Conservation (phyloP, 148 eudicot genomes). For the Diospyros lotus region DNA sequence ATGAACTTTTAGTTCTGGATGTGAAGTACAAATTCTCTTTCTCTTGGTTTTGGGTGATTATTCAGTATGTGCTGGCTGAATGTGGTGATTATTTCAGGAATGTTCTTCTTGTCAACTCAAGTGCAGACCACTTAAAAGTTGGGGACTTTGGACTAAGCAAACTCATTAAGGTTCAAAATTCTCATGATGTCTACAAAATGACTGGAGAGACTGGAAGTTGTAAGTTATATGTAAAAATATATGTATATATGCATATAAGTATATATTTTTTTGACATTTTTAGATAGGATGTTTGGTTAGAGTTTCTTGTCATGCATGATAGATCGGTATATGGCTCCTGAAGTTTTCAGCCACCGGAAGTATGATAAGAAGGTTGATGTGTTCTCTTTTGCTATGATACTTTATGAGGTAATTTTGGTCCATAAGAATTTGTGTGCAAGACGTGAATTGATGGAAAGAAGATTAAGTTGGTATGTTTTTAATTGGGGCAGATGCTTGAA, state of each 20-base stretch:
- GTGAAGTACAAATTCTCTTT: neutral
- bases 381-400: slow-evolving; percentile 94
- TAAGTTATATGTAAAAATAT: slow-evolving; percentile 29
- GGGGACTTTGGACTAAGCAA: slow-evolving; percentile 99
- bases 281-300: neutral
- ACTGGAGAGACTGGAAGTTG: slow-evolving; percentile 99
- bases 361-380: slow-evolving; percentile 98
- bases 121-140: slow-evolving; percentile 93
- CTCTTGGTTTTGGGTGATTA: neutral
- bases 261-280: too few relatives aligned
- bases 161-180: slow-evolving; percentile 79
- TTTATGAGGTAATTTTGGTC: slow-evolving; percentile 70
- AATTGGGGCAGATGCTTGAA: slow-evolving; percentile 63
- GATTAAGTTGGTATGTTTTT: slow-evolving; percentile 11
- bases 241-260: neutral
- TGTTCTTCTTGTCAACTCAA: slow-evolving; percentile 90
- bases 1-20: neutral
- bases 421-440: neutral
- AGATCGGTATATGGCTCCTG: slow-evolving; percentile 99
- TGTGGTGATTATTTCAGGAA: slow-evolving; percentile 52
- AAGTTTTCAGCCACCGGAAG: slow-evolving; percentile 91
- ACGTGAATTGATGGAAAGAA: neutral
- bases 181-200: slow-evolving; percentile 94
- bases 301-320: slow-evolving; percentile 2
- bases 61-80: slow-evolving; percentile 6